phyloP scores from a whole-genome alignment of 2,329 filamentous ascomycete genomes.

The Colletotrichum sojae region DNA sequence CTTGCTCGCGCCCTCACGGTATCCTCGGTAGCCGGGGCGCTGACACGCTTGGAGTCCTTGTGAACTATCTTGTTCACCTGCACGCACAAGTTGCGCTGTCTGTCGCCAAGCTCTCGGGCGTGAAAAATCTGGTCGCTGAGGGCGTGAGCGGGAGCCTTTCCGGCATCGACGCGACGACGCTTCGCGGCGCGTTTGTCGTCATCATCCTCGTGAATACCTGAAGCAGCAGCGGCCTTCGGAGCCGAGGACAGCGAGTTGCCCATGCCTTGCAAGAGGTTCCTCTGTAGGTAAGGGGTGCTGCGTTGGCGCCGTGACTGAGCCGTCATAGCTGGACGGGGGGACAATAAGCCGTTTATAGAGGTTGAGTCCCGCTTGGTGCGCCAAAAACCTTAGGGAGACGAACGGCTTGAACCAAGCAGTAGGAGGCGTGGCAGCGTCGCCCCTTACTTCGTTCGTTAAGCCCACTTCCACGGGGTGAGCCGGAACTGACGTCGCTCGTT shows the following conservation, averaged over 20 bases:
- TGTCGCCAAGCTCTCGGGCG: constrained; percentile 49
- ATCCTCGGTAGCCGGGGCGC: constrained; percentile 46
- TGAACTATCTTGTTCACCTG: constrained; percentile 68
- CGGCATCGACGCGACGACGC: constrained; percentile 63
- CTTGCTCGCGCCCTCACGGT: constrained; percentile 54
- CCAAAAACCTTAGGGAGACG: constrained; percentile 22
- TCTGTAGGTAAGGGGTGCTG: constrained; percentile 68
- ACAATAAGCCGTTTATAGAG: constrained; percentile 39
- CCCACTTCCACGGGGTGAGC: constrained; percentile 34
- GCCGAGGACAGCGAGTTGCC: constrained; percentile 59
- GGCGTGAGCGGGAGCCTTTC: constrained; percentile 48
- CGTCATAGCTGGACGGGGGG: constrained; percentile 62
- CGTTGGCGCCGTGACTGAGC: constrained; percentile 61
- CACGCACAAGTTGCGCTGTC: constrained; percentile 63
- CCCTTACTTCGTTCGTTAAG: constrained; percentile 33
- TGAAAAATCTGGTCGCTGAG: constrained; percentile 52
- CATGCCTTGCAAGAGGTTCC: constrained; percentile 64
- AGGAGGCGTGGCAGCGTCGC: constrained; percentile 5
- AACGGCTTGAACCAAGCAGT: constrained; percentile 17
- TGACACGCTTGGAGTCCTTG: constrained; percentile 51
- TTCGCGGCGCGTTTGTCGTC: constrained; percentile 60
- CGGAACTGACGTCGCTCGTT: constrained; percentile 13
- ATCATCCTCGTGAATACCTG: constrained; percentile 53
- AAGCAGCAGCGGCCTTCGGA: constrained; percentile 51
- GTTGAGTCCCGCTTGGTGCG: constrained; percentile 25